Base-by-base conservation (phyloP, 441 rosid genomes). In the Populus trichocarpa region DNA sequence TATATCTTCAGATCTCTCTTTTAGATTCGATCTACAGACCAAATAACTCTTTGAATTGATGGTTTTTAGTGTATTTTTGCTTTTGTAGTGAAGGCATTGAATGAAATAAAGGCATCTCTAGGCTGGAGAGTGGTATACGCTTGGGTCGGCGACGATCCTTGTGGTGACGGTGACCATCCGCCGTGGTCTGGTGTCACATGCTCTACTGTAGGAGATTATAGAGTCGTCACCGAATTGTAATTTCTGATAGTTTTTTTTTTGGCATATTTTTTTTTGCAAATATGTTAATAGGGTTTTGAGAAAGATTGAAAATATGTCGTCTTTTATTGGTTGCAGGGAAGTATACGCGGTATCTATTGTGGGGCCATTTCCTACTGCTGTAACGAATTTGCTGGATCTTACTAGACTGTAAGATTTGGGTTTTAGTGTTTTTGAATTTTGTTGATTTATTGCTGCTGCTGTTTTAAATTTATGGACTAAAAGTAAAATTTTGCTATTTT, bases 131-230 rank as follows among this genome's bases (percentile, higher is more conserved):
- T 93, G 30, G 95, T 91, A 59, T 92, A 89, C 82, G 77, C 95
- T 18, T 93, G 98, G 98, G 92, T 93, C 50, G 97, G 98, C 23
- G 97, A 93, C 65, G 96, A 93, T 82, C 98, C 95, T 12, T 93
- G 98, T 18, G 97, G 98, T 6, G 88, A 89, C 69, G 91, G 85
- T 18, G 82, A 77, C 71, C 89, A 89, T 73, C 95, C 86, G 74
- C 94, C 94, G 0, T 93, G 98, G 98, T 90, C 95, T 14, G 95
- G 98, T 25, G 91, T 93, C 69, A 92, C 95, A 76, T 93, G 98
- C 81, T 88, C 98, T 61, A 81, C 82, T 63, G 76, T 68, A 69
- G 93, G 95, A 32, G 92, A 92, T 78, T 89, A 90, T 64, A 78
- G 88, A 78, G 95, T 93, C 81, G 93, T 92, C 63, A 85, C 90